phyloP scores from a whole-genome alignment of 345 rosid genomes.

The Aquilaria yunnanensis region DNA sequence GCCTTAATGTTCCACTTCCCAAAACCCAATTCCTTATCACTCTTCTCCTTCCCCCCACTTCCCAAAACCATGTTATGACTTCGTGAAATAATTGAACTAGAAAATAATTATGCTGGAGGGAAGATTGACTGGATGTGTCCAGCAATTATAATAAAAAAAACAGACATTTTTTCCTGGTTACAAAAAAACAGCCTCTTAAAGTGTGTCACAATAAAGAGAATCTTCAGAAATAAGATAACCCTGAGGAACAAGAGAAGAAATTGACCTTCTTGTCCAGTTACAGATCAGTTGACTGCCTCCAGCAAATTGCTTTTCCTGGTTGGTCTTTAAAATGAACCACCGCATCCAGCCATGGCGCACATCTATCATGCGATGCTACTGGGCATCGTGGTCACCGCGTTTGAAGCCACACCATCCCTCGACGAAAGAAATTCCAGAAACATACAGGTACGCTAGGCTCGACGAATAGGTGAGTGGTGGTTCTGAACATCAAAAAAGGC shows the following conservation, averaged over 20 bases:
- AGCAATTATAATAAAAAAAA: too few relatives aligned
- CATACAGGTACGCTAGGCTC: slow-evolving; percentile 38
- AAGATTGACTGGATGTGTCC: too few relatives aligned
- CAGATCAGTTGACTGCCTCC: slow-evolving; percentile 89
- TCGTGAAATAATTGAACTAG: too few relatives aligned
- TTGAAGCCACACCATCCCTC: slow-evolving; percentile 12
- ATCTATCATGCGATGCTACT: slow-evolving; percentile 69
- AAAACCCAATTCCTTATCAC: slow-evolving; percentile 8
- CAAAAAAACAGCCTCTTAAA: too few relatives aligned
- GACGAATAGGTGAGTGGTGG: slow-evolving; percentile 35
- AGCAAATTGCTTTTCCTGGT: slow-evolving; percentile 70
- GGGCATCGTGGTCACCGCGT: slow-evolving; percentile 36
- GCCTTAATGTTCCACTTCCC: slow-evolving; percentile 20
- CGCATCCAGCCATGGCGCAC: slow-evolving; percentile 19
- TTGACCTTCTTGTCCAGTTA: slow-evolving; percentile 63
- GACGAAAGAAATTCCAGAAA: slow-evolving; percentile 33
- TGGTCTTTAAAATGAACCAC: slow-evolving; percentile 42
- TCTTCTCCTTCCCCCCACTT: slow-evolving; percentile 19
- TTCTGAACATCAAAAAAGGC: too few relatives aligned
- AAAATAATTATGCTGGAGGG: too few relatives aligned
- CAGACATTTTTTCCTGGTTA: too few relatives aligned
- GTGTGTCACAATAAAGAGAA: neutral
- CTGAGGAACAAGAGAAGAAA: slow-evolving; percentile 43
- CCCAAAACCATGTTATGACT: too few relatives aligned
- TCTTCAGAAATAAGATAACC: slow-evolving; percentile 8